Evolutionary conservation across 1,284 basidiomycete genomes (phyloP).

Genomic region (Sanghuangporus weigelae): DNA sequence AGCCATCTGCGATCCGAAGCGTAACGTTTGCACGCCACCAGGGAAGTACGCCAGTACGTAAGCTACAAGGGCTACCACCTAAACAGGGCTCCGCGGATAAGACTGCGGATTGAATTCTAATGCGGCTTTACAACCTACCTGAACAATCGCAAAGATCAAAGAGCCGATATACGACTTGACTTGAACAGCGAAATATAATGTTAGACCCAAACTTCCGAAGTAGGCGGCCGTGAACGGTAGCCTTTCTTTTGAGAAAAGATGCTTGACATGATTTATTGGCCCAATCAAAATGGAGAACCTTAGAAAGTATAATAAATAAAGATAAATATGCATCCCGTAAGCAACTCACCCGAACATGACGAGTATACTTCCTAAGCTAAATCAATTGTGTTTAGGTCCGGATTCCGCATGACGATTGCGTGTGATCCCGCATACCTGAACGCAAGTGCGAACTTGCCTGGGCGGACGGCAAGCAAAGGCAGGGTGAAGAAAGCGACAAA

Average conservation of each 20-base stretch:
- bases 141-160: constrained; percentile 72
- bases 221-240: constrained; percentile 87
- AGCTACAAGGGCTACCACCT: constrained; percentile 77
- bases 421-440: constrained; percentile 55
- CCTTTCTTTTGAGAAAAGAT: constrained; percentile 79
- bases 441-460: constrained; percentile 84
- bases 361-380: constrained; percentile 73
- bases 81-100: constrained; percentile 5
- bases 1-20: constrained; percentile 78
- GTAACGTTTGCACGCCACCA: constrained; percentile 75
- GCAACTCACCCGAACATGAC: constrained; percentile 79
- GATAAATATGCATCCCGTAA: constrained; percentile 23
- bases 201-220: constrained; percentile 74
- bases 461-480: constrained; percentile 78
- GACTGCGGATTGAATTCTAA: neutral
- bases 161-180: constrained; percentile 81
- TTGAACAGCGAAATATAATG: constrained; percentile 85
- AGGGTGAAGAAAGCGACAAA: constrained; percentile 91
- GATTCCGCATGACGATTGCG: neutral
- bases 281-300: constrained; percentile 85
- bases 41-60: constrained; percentile 93
- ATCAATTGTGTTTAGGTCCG: constrained; percentile 1
- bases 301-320: constrained; percentile 6
- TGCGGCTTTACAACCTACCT: constrained; percentile 38
- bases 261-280: constrained; percentile 84